Conservation (phyloP, 352 stramenopile genomes). For the Phytophthora citricola region DNA sequence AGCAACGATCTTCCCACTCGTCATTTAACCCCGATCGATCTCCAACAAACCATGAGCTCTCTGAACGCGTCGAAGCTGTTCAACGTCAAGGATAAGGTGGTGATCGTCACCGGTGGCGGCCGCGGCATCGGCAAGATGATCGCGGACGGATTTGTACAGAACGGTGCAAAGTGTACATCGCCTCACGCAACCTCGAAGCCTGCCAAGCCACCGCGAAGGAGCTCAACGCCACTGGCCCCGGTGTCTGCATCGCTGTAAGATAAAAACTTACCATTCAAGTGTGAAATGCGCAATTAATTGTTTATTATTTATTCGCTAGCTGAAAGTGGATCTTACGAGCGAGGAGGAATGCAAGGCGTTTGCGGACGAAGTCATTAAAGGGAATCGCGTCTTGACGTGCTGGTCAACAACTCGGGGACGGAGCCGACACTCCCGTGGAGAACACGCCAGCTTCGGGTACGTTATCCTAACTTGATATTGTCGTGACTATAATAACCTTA, state of each 20-base stretch:
- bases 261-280: neutral
- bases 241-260: slow-evolving; percentile 66
- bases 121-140: slow-evolving; percentile 96
- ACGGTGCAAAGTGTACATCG: slow-evolving; percentile 94
- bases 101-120: slow-evolving; percentile 93
- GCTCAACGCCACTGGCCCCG: slow-evolving; percentile 59
- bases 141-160: slow-evolving; percentile 90
- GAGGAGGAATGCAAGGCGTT: slow-evolving; percentile 42
- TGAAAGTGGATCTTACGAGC: slow-evolving; percentile 38
- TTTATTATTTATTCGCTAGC: slow-evolving; percentile 10
- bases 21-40: neutral
- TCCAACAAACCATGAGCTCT: slow-evolving; percentile 16
- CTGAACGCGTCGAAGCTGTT: slow-evolving; percentile 63
- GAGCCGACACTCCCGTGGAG: slow-evolving; percentile 22
- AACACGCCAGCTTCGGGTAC: slow-evolving; percentile 52
- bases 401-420: slow-evolving; percentile 94
- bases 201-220: slow-evolving; percentile 75
- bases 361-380: slow-evolving; percentile 77
- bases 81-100: slow-evolving; percentile 68
- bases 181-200: slow-evolving; percentile 84
- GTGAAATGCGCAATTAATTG: no score
- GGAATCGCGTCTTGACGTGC: slow-evolving; percentile 86
- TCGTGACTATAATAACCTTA: neutral
- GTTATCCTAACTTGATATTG: neutral
- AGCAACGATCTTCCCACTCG: neutral